phyloP scores from a whole-genome alignment of 768 basidiomycete genomes.

The Mycena albidolilacea region DNA sequence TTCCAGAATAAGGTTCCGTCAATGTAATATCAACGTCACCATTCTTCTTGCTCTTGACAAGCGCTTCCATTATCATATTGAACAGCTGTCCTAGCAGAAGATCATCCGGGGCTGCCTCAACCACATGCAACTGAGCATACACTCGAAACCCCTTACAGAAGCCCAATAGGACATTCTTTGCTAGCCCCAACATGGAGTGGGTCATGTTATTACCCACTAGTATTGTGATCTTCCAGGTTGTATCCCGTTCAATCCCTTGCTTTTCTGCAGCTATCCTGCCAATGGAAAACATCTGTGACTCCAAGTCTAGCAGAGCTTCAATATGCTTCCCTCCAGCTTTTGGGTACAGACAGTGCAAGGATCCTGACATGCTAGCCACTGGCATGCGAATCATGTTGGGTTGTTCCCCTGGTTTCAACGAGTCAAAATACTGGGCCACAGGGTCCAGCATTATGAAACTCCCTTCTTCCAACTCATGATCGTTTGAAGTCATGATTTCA shows the following conservation, averaged over 20 bases:
- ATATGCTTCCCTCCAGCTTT: not conserved
- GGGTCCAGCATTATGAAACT: not conserved
- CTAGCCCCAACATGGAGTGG: not conserved
- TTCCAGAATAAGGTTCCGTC: not conserved
- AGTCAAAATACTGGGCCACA: not conserved
- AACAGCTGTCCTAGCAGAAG: not conserved
- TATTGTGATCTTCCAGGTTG: not conserved
- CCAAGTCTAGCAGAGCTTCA: not conserved
- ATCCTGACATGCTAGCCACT: not conserved
- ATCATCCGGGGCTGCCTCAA: not conserved
- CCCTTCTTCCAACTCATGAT: not conserved
- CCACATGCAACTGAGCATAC: not conserved
- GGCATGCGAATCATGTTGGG: not conserved
- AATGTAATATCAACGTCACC: not conserved
- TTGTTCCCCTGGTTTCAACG: not conserved
- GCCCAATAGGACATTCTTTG: not conserved
- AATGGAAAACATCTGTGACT: not conserved
- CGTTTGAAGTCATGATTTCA: not conserved
- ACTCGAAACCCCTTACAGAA: not conserved
- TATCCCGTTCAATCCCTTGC: not conserved
- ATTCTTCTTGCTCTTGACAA: not conserved
- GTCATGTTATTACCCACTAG: not conserved
- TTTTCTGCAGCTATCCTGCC: fast-evolving
- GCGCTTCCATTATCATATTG: not conserved
- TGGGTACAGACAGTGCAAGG: not conserved